A percentile compares a stretch with the other conserved stretches of the same genome.
These are phyloP conservation scores for Pythium rishiriense DNA, from an alignment of 352 stramenopile species.

Conservation along the genomic window DNA sequence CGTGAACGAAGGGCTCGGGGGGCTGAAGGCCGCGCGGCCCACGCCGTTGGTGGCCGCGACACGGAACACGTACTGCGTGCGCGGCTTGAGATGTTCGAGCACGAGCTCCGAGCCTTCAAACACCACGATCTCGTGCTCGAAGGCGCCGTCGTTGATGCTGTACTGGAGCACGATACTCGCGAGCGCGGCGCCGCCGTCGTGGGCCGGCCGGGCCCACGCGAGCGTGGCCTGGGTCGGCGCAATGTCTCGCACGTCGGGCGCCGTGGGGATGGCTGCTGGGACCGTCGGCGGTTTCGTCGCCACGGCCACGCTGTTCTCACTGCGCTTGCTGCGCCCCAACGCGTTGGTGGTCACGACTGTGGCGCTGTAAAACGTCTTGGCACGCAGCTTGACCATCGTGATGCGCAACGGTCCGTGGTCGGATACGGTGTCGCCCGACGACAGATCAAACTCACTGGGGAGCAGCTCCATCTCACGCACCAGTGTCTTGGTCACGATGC, in stretches of 20 bases:
- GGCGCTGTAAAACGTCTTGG: conserved; percentile 47
- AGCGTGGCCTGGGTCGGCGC: conserved; percentile 49
- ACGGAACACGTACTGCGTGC: conserved; percentile 54
- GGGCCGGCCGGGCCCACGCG: conserved; percentile 35
- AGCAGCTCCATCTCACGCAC: conserved; percentile 36
- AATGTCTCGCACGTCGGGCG: conserved; percentile 35
- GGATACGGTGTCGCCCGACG: not conserved
- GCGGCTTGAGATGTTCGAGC: conserved; percentile 53
- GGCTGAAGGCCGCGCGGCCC: conserved; percentile 39
- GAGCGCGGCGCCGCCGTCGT: conserved; percentile 60
- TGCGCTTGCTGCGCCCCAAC: conserved; percentile 43
- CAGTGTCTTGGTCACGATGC: conserved; percentile 45
- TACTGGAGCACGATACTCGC: conserved; percentile 57
- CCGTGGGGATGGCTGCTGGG: conserved; percentile 34
- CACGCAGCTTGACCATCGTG: conserved; percentile 38
- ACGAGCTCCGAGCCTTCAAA: conserved; percentile 35
- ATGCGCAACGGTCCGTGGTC: conserved; percentile 10
- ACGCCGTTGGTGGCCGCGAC: conserved; percentile 51
- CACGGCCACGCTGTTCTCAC: conserved; percentile 36
- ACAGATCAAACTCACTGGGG: conserved; percentile 25
- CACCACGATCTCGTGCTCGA: conserved; percentile 48
- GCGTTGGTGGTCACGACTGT: conserved; percentile 48
- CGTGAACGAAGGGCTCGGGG: conserved; percentile 31
- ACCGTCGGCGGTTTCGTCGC: conserved; percentile 41
- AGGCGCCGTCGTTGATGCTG: conserved; percentile 31